These are phyloP conservation scores for Crepidotus variabilis DNA, from an alignment of 768 basidiomycete genomes.

Conservation along the genomic window DNA sequence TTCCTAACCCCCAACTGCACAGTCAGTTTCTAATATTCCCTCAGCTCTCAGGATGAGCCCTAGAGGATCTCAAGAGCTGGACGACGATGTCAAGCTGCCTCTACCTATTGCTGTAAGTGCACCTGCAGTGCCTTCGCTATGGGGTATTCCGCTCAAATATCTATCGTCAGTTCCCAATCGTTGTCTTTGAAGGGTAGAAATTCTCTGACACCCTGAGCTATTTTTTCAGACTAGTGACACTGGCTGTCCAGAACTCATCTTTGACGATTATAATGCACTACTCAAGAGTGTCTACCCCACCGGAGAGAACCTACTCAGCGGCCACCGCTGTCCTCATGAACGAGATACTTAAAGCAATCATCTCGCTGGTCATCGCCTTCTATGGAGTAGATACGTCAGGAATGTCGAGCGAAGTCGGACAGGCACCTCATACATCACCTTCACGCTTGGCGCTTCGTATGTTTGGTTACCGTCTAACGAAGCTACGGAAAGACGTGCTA, in stretches of 20 bases:
- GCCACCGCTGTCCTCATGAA: conserved; percentile 93
- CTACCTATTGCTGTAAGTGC: conserved; percentile 19
- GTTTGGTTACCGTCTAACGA: conserved; percentile 46
- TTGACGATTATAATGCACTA: conserved; percentile 98
- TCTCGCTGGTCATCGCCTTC: conserved; percentile 88
- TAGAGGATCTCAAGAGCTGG: conserved; percentile 19
- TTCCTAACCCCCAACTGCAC: background rate
- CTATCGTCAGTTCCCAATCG: conserved; percentile 52
- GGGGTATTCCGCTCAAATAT: conserved; percentile 75
- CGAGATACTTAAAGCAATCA: conserved; percentile 89
- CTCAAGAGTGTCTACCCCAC: conserved; percentile 84
- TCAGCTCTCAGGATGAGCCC: conserved; percentile 22
- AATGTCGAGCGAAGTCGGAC: conserved; percentile 22
- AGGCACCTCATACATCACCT: conserved; percentile 28
- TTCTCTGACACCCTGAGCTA: conserved; percentile 1
- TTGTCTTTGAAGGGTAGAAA: conserved; percentile 4
- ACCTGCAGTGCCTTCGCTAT: conserved; percentile 46
- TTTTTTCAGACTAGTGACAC: conserved; percentile 61
- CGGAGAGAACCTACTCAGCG: conserved; percentile 82
- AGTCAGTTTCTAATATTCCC: background rate
- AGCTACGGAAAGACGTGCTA: conserved; percentile 67
- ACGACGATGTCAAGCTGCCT: conserved; percentile 43
- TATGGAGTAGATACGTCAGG: conserved; percentile 37
- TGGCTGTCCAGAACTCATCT: conserved; percentile 93
- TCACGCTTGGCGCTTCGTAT: conserved; percentile 37